Base-by-base conservation (phyloP, 805 yeast genomes). In the Saccharomycopsis capsularis region DNA sequence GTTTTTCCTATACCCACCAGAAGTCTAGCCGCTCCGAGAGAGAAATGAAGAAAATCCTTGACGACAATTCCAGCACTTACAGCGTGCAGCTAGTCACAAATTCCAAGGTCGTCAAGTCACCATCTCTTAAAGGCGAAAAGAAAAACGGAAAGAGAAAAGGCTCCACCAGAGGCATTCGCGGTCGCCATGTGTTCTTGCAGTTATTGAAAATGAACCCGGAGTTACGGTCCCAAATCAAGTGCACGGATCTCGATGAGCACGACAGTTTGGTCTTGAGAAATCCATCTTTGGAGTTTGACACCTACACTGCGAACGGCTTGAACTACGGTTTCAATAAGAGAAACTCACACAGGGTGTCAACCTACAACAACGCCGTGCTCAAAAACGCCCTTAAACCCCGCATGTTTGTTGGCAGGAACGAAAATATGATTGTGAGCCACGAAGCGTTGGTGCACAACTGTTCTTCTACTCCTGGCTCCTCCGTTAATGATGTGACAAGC, bases 61-160 rank as follows among this genome's bases (percentile, higher is more conserved):
- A 50, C 25, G 55, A 52, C 38, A 35, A 27, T 30, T 46, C 51
- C 4, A 46, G 51, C 19, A 5, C 34, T 32, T 42, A 50, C 18
- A 49, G 53, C 37, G 55, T 52, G 6, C 53, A 52, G 35, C 23
- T 52, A 16, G 41, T 52, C 16, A 52, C 55, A 2, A 52, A 52
- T 25, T 42, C 51, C 5, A 47, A 32, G 24, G 42, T 44, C 29
- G 27, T 34, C 15, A 23, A 36, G 9, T 43, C 53, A 7, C 55
- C 54, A 15, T 9, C 39, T 11, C 13, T 43, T 13, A 18, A 18
- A n/a, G n/a, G 25, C 6, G n/a, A 22, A 7, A 16, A 18, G 15
- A 49, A 27, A 34, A 44, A 24, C 22, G 24, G n/a, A 15, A 44
- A 25, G 15, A 15, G 41, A 5, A 40, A 40, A 15, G 15, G 19